phyloP scores from a whole-genome alignment of 768 basidiomycete genomes.

The Leccinum barrowsii region DNA sequence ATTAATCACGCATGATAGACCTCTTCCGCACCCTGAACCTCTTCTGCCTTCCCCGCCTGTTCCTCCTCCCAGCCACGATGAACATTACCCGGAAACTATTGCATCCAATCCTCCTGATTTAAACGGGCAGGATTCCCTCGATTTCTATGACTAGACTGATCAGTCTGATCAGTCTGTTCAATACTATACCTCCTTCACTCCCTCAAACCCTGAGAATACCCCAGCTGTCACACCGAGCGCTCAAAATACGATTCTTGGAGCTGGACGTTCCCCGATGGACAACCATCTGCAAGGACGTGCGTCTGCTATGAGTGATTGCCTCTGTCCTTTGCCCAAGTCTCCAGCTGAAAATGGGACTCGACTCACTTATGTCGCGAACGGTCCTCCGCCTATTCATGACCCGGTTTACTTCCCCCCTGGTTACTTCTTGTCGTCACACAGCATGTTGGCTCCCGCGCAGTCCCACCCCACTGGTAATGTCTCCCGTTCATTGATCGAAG shows the following conservation, averaged over 20 bases:
- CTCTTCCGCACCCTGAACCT: not conserved
- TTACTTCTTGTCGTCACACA: not conserved
- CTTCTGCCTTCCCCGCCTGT: not conserved
- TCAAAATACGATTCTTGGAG: not conserved
- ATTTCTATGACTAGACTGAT: not conserved
- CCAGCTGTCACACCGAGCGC: not conserved
- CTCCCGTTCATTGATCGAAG: not conserved
- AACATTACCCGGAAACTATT: too few relatives aligned
- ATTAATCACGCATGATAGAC: not conserved
- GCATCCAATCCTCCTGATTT: not conserved
- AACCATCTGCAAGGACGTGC: rapidly evolving
- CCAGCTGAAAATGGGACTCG: not conserved
- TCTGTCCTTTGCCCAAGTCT: too few relatives aligned
- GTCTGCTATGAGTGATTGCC: not conserved
- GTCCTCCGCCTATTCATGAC: not conserved
- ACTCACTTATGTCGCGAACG: not conserved
- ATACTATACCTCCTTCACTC: not conserved
- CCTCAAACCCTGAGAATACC: not conserved
- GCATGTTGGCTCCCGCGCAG: not conserved
- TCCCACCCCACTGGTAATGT: not conserved
- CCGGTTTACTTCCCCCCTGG: too few relatives aligned
- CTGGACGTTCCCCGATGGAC: too few relatives aligned
- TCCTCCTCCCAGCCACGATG: not conserved
- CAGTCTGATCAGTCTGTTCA: not conserved
- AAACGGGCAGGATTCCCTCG: not conserved